Evolutionary conservation across 192 early-diverging fungal genomes (phyloP).

Genomic region (Pilobolus umbonatus): DNA sequence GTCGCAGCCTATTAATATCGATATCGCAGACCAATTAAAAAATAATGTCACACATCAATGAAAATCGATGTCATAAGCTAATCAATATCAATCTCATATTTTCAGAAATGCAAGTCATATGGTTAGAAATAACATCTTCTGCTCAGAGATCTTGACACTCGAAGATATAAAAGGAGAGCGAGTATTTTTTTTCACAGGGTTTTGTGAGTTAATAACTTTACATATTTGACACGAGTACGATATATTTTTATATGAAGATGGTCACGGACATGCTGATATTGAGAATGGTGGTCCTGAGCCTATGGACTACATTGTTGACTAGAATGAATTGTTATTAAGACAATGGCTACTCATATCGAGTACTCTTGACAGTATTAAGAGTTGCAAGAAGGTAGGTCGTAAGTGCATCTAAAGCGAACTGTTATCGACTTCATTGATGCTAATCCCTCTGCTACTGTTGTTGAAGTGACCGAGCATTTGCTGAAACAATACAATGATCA

Average conservation of each 20-base stretch:
- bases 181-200: no score
- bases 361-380: conserved; percentile 10
- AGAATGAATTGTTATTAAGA: conserved; percentile 9
- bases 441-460: conserved; percentile 14
- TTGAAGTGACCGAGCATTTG: conserved; percentile 14
- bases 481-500: conserved; percentile 1
- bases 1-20: no score
- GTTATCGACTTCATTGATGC: conserved; percentile 9
- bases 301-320: conserved; percentile 19
- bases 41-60: no score
- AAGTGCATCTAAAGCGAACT: conserved; percentile 5
- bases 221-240: conserved; percentile 7
- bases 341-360: conserved; percentile 6
- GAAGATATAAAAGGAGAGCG: no score
- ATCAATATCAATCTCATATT: no score
- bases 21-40: no score
- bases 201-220: no score
- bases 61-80: no score
- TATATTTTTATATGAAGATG: conserved; percentile 23
- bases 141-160: no score
- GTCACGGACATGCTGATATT: conserved; percentile 2
- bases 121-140: no score
- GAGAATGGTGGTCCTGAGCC: conserved; percentile 17
- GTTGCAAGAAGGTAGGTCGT: conserved; percentile 1
- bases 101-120: no score